Evolutionary conservation across 1,139 yeast genomes (phyloP).

Genomic region (Suhomyces bolitotheri): DNA sequence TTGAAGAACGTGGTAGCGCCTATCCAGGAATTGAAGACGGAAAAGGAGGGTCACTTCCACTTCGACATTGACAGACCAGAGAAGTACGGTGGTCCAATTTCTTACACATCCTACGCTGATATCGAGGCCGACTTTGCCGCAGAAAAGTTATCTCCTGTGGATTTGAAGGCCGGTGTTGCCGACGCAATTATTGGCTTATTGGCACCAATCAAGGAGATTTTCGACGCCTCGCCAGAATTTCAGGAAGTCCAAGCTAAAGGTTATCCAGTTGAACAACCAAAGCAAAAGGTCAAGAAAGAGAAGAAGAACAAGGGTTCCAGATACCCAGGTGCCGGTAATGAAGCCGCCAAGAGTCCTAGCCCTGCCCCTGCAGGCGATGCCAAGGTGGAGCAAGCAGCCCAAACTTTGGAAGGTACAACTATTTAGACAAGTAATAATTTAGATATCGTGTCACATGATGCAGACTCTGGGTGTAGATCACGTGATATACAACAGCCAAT

Average conservation of each 20-base stretch:
- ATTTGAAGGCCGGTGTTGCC: slow-evolving; percentile 88
- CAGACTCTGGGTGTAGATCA: background rate
- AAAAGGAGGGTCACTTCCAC: slow-evolving; percentile 52
- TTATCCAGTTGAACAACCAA: slow-evolving; percentile 73
- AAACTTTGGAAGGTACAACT: slow-evolving; percentile 18
- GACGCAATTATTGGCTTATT: slow-evolving; percentile 77
- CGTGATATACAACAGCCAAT: slow-evolving; percentile 10
- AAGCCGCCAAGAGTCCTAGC: slow-evolving; percentile 4
- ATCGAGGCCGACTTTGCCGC: slow-evolving; percentile 71
- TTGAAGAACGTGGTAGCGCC: slow-evolving; percentile 84
- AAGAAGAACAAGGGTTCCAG: slow-evolving; percentile 86
- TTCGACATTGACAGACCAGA: slow-evolving; percentile 90
- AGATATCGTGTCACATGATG: slow-evolving; percentile 1
- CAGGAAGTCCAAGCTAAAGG: slow-evolving; percentile 75
- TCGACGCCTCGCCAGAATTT: slow-evolving; percentile 62
- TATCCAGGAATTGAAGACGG: slow-evolving; percentile 69
- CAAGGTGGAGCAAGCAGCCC: slow-evolving; percentile 19
- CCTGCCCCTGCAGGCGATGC: slow-evolving; percentile 12
- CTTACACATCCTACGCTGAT: slow-evolving; percentile 66
- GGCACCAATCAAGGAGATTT: slow-evolving; percentile 81
- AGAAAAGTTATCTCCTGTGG: slow-evolving; percentile 84
- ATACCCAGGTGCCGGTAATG: slow-evolving; percentile 65
- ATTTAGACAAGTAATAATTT: slow-evolving; percentile 8
- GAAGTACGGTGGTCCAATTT: slow-evolving; percentile 91
- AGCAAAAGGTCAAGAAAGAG: slow-evolving; percentile 66